Base-by-base conservation (phyloP, 2,329 filamentous ascomycete species). In the Aspergillus japonicus region DNA sequence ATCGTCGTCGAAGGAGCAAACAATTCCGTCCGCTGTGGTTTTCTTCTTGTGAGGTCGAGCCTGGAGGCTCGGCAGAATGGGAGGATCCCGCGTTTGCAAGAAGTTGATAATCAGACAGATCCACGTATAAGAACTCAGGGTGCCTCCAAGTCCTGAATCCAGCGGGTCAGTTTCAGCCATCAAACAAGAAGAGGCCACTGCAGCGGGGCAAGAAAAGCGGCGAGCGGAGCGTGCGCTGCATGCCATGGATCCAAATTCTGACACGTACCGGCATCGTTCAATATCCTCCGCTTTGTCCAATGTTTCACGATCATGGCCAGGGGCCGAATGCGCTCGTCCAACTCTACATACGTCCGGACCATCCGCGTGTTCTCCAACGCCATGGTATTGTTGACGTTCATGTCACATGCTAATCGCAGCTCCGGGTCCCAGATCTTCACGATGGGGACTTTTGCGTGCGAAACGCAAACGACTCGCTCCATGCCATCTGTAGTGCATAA, bases 341-440 rank as follows among this genome's bases (percentile, higher is more conserved):
- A 89, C 71, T 96, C 88, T 62, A 99, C 92, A 77, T 99, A 99
- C 0, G 92, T 96, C 73, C 93, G 91, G 69, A 99, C 95, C 93
- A 99, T 96, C 54, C 93, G 87, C 14, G 95, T 99, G 71, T 99
- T 99, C 75, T 98, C 93, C 62, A 99, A 81, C 4, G 95, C 95
- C 56, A 96, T 78, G 0, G 93, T 95, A 70, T 98, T 99, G 80
- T 99, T 99, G 78, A 99, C 93, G 69, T 99, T 99, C 89, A 99
- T 95, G 73, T 99, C 95, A 75, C 93, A 97, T 16, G 92, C 90
- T 54, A 99, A 82, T 65, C 88, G 82, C 59, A 97, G 82, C 74
- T 96, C 92, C 3, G 95, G 95, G 74, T 99, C 95, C 93, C 95
- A 99, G 58, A 96, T 91, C 80, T 98, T 98, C 68, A 99, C 95